These are phyloP conservation scores for Apophysomyces elegans DNA, from an alignment of 371 early-diverging fungal genomes.

Conservation along the genomic window DNA sequence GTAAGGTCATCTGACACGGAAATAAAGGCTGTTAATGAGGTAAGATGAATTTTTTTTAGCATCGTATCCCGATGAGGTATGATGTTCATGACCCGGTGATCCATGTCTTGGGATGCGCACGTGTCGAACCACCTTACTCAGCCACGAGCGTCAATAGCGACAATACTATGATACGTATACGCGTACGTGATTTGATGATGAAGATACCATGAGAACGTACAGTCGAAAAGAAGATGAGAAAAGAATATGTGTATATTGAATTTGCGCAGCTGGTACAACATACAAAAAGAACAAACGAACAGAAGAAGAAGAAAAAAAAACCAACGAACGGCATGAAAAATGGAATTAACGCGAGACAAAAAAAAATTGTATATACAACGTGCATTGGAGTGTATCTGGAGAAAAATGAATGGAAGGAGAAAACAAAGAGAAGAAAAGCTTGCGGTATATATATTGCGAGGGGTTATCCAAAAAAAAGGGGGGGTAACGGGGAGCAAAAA, in stretches of 20 bases:
- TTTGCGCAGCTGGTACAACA: conserved; percentile 5
- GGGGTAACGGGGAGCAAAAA: conserved; percentile 1
- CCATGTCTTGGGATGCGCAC: conserved; percentile 59
- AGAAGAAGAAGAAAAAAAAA: conserved; percentile 9
- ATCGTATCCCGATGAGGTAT: conserved; percentile 53
- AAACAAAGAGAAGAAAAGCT: neutral
- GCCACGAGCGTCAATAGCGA: conserved; percentile 53
- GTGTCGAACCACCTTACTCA: conserved; percentile 60
- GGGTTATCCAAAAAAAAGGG: conserved; percentile 2
- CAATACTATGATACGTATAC: conserved; percentile 52
- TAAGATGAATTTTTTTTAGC: conserved; percentile 28
- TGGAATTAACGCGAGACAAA: conserved; percentile 11
- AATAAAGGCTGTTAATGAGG: conserved; percentile 1
- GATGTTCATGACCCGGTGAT: conserved; percentile 46
- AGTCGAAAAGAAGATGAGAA: conserved; percentile 12
- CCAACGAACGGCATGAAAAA: conserved; percentile 12
- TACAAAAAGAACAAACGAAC: conserved; percentile 12
- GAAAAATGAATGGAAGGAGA: neutral
- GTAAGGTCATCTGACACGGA: conserved; percentile 16
- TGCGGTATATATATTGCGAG: conserved; percentile 11
- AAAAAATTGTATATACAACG: conserved; percentile 49
- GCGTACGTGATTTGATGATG: conserved; percentile 59
- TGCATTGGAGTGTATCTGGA: conserved; percentile 41
- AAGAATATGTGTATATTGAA: conserved; percentile 7
- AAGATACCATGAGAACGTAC: conserved; percentile 22